Evolutionary conservation across 2,329 filamentous ascomycete genomes (phyloP).

Genomic region (Colletotrichum sidae): DNA sequence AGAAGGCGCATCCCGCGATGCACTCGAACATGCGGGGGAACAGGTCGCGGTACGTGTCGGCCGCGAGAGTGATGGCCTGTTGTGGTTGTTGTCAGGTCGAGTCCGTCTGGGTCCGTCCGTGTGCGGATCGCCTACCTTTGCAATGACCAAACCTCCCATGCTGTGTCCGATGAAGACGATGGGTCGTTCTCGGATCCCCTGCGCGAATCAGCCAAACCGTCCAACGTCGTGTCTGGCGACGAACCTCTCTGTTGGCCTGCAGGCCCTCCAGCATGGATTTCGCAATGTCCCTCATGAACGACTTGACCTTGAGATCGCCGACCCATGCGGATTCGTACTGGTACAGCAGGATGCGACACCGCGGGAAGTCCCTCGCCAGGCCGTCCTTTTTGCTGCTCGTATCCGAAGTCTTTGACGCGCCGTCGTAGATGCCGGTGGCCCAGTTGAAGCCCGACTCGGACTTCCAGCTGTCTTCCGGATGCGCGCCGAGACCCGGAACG

Average conservation of each 20-base stretch:
- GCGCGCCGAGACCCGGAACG: slow-evolving; percentile 53
- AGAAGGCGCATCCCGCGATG: slow-evolving; percentile 53
- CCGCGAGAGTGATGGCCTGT: slow-evolving; percentile 42
- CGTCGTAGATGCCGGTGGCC: slow-evolving; percentile 48
- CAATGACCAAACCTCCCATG: slow-evolving; percentile 58
- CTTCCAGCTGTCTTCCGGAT: slow-evolving; percentile 54
- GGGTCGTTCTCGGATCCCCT: slow-evolving; percentile 44
- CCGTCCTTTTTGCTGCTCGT: slow-evolving; percentile 46
- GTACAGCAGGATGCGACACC: slow-evolving; percentile 53
- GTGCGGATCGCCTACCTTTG: slow-evolving; percentile 47
- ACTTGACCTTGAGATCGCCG: slow-evolving; percentile 54
- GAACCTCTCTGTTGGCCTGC: slow-evolving; percentile 49
- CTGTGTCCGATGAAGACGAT: slow-evolving; percentile 57
- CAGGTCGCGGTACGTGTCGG: slow-evolving; percentile 47
- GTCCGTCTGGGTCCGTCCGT: not conserved
- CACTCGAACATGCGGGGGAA: slow-evolving; percentile 55
- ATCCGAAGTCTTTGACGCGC: slow-evolving; percentile 50
- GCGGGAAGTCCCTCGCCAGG: slow-evolving; percentile 52
- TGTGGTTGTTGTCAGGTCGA: not conserved
- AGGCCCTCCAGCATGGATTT: slow-evolving; percentile 50
- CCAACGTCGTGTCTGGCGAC: not conserved
- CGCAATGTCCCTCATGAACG: slow-evolving; percentile 53
- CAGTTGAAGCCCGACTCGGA: slow-evolving; percentile 55
- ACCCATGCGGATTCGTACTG: slow-evolving; percentile 56
- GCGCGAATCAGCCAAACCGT: not conserved